Base-by-base conservation (phyloP, 2,329 filamentous ascomycete genomes). In the Fusarium lateritium region DNA sequence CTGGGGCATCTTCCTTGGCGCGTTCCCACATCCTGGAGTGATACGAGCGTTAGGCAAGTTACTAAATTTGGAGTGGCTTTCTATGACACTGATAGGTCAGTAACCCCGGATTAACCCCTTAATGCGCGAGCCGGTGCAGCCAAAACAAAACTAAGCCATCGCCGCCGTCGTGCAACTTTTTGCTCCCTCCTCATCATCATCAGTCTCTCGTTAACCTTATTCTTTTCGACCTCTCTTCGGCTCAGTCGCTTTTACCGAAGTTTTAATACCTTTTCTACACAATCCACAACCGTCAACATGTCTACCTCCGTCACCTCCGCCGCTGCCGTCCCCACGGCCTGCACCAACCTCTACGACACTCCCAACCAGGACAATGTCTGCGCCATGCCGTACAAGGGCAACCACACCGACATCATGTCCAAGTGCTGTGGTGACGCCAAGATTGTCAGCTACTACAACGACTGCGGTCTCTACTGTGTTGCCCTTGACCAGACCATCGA, bases 391-490 rank as follows among this genome's bases (percentile, higher is more conserved):
- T 76, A 76, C 60, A 75, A 74, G 64, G 74, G 75, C 7, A 82
- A 83, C 67, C 75, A 82, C 76, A 78, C 81, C 52, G 76, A 80
- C 38, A 77, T 83, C 62, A 81, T 85, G 79, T 60, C 77, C 40
- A 69, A 75, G 22, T 86, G 84, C 81, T 86, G 84, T 72, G 76
- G 78, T 13, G 67, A 77, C 11, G 81, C 83, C 53, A 74, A 80
- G 22, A 78, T 85, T 28, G 74, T 82, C 49, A 76, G 76, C 67
- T 86, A 85, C 80, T 77, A 82, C 71, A 70, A 81, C 73, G 76
- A 80, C 71, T 86, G 85, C 77, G 83, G 82, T 17, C 70, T 85
- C 62, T 86, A 86, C 82, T 86, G 84, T 70, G 80, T 76, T 7
- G 76, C 77, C 51, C 46, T 76, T 22, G 77, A 69, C 67, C 69